Evolutionary conservation across 2,329 filamentous ascomycete genomes (phyloP), one percentile per base, ranked within the genome.

Genomic region (Fusarium acutatum): DNA sequence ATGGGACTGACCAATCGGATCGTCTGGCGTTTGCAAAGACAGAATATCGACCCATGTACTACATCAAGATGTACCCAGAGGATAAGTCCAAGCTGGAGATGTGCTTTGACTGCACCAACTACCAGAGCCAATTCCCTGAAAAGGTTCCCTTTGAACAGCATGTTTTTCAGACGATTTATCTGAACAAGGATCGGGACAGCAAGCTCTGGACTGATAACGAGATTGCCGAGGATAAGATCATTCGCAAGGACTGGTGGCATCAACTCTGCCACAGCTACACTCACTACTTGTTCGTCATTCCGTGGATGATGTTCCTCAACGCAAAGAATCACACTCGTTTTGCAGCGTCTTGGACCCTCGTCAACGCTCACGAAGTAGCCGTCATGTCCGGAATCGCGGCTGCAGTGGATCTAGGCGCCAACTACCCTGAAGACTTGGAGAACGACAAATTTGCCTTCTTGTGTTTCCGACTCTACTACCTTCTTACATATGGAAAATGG

Each of bases 401-500:
- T 13, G 70, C 70, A 1, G 70, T 72, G 4, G 70, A 72, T 9
- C n/a, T 72, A 0, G 70, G 70, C 3, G 70, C 69, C 1, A 56
- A 26, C 0, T 72, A 72, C 14, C 70, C 70, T 6, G 70, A 72
- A 67, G 90, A 91, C 74, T 77, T 92, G 4, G 90, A 91, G 80
- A 80, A 88, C n/a, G 90, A 91, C 68, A 84, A 82, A 60, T 92
- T 90, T 75, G 88, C 90, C 0, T 84, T 92, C 61, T 75, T 91
- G 66, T 85, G 86, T 53, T 92, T 92, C 75, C 79, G 90, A 47
- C 77, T 92, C 66, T 92, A 92, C 72, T 91, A 91, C 66, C 79
- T 91, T 54, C 78, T 92, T 6, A 81, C 83, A 0, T 91, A 92
- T 74, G 89, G 90, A 28, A 88, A 86, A 72, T 91, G 89, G 90